These are phyloP conservation scores for Artemisia tridentata DNA, from an alignment of 129 eudicot genomes.

Conservation along the genomic window DNA sequence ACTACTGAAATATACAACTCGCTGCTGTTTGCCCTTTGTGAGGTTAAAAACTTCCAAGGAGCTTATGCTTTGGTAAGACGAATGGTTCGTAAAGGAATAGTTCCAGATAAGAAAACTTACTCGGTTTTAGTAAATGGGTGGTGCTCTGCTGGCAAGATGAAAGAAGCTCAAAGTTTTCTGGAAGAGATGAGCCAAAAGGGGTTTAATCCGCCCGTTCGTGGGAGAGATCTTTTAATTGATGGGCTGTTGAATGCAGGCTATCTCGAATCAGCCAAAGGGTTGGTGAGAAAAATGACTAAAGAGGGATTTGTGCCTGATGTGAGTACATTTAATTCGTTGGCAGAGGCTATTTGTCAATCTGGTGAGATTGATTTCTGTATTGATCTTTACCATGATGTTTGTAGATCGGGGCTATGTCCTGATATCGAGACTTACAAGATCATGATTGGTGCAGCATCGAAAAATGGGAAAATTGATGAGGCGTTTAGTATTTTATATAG, in stretches of 20 bases:
- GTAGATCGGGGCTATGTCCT: slow-evolving; percentile 70
- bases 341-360: slow-evolving; percentile 66
- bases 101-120: slow-evolving; percentile 79
- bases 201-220: slow-evolving; percentile 90
- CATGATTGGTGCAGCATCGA: slow-evolving; percentile 60
- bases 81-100: slow-evolving; percentile 71
- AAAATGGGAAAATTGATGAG: slow-evolving; percentile 55
- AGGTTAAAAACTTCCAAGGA: slow-evolving; percentile 86
- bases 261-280: slow-evolving; percentile 77
- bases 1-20: slow-evolving; percentile 73
- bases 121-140: slow-evolving; percentile 81
- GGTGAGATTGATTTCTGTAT: slow-evolving; percentile 77
- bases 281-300: slow-evolving; percentile 89
- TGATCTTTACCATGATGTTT: slow-evolving; percentile 66
- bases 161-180: slow-evolving; percentile 80
- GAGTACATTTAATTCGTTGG: slow-evolving; percentile 70
- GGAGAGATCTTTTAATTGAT: slow-evolving; percentile 76
- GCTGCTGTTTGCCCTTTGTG: slow-evolving; percentile 76
- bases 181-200: slow-evolving; percentile 93
- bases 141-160: slow-evolving; percentile 94
- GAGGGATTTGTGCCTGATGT: slow-evolving; percentile 91
- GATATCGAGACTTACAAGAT: slow-evolving; percentile 75
- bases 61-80: slow-evolving; percentile 81
- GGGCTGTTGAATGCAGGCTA: slow-evolving; percentile 92
- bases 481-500: slow-evolving; percentile 77